Conservation (phyloP, 257 asterid genomes). For the Scutellaria galericulata region DNA sequence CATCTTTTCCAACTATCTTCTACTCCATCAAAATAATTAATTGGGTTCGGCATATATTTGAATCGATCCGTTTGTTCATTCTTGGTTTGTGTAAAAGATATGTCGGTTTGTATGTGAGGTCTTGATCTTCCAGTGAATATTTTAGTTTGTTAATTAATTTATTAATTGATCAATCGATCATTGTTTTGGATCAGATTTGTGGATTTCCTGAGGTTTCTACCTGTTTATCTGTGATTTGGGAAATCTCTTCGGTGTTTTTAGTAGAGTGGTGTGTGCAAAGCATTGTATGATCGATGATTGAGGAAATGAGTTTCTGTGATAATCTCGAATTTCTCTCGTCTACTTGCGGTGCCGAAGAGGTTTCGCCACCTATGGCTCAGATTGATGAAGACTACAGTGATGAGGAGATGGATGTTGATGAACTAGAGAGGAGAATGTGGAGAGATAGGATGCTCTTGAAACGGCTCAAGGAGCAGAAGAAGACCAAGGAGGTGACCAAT, state of each 20-base stretch:
- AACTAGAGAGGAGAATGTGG: slow-evolving; percentile 56
- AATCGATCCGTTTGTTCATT: not conserved
- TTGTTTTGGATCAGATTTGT: slow-evolving; percentile 30
- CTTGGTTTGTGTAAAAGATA: not conserved
- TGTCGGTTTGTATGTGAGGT: not conserved
- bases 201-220: not conserved
- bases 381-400: slow-evolving; percentile 50
- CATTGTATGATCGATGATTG: slow-evolving; percentile 9
- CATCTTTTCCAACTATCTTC: not conserved
- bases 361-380: slow-evolving; percentile 26
- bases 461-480: slow-evolving; percentile 49
- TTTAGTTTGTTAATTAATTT: not conserved
- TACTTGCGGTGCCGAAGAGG: slow-evolving; percentile 29
- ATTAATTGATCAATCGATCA: not conserved
- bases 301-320: slow-evolving; percentile 46
- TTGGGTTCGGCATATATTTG: slow-evolving; percentile 2
- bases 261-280: no score
- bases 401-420: slow-evolving; percentile 54
- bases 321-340: slow-evolving; percentile 40
- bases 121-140: not conserved
- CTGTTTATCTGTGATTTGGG: slow-evolving; percentile 1
- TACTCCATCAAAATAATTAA: slow-evolving; percentile 18
- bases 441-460: slow-evolving; percentile 45
- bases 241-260: not conserved
- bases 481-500: slow-evolving; percentile 35